Conservation (phyloP, 1,284 basidiomycete genomes). For the Irpex sp. region DNA sequence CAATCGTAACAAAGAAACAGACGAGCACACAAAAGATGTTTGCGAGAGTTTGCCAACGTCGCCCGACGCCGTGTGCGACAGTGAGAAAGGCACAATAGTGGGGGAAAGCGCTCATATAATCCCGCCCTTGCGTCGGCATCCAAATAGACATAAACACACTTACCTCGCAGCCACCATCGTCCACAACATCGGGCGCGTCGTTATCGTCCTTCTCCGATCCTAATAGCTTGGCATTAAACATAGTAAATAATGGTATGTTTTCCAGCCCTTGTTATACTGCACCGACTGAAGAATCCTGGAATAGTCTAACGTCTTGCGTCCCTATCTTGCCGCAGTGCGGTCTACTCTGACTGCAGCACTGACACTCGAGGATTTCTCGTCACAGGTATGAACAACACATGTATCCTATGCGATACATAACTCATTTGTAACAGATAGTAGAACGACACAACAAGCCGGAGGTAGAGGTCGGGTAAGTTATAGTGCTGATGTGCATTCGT, state of each 20-base stretch:
- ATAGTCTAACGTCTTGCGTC: conserved; percentile 81
- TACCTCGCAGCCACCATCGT: neutral
- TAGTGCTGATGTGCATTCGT: neutral
- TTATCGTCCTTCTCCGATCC: neutral
- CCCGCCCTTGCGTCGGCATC: neutral
- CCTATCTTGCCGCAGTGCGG: conserved; percentile 94
- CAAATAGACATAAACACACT: neutral
- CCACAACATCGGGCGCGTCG: neutral
- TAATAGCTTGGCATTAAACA: neutral
- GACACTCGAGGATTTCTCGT: conserved; percentile 96
- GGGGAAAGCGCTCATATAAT: neutral
- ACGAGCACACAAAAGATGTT: neutral
- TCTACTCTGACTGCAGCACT: conserved; percentile 96
- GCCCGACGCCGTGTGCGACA: neutral
- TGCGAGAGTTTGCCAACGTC: neutral
- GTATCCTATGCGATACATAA: conserved; percentile 4
- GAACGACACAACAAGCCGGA: conserved; percentile 97
- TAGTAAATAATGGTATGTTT: neutral
- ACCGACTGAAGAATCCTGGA: neutral
- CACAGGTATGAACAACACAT: conserved; percentile 61
- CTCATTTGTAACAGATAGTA: conserved; percentile 63
- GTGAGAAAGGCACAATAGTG: neutral
- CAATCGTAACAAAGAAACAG: neutral
- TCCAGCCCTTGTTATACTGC: neutral
- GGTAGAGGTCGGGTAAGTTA: conserved; percentile 76